Evolutionary conservation across 129 eudicot species (phyloP).

Genomic region (Saposhnikovia divaricata): DNA sequence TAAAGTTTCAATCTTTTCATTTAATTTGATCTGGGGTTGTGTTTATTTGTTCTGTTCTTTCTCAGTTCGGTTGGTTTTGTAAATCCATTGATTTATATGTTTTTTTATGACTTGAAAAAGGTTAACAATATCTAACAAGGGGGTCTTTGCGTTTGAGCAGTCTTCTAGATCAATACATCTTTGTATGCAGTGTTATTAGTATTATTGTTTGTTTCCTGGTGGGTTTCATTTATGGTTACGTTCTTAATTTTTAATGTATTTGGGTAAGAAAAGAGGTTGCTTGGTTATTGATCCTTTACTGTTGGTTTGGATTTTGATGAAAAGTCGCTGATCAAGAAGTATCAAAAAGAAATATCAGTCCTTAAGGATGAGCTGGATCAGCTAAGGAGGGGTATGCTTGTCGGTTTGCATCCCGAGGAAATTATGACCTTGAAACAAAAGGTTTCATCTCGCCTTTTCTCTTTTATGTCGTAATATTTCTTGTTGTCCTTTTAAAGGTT

Average conservation of each 20-base stretch:
- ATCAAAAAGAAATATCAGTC: slow-evolving; percentile 85
- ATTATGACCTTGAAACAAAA: slow-evolving; percentile 73
- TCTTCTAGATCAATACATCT: not conserved
- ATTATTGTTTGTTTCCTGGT: not conserved
- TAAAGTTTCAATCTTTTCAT: not conserved
- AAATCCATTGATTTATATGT: not conserved
- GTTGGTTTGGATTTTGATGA: slow-evolving; percentile 42
- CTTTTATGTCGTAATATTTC: not conserved
- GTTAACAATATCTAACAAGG: not conserved
- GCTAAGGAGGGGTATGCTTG: slow-evolving; percentile 84
- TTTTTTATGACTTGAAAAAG: not conserved
- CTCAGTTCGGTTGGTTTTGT: not conserved
- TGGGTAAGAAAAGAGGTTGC: not conserved
- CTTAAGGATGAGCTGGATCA: slow-evolving; percentile 93
- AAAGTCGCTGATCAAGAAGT: slow-evolving; percentile 91
- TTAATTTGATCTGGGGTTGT: not conserved
- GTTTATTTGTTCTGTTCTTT: not conserved
- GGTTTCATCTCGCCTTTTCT: slow-evolving; percentile 27
- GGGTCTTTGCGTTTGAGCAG: not conserved
- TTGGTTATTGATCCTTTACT: not conserved
- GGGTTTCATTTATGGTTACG: not conserved
- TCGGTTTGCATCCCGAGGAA: slow-evolving; percentile 83
- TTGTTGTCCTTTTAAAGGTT: slow-evolving; percentile 5
- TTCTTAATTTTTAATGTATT: not conserved
- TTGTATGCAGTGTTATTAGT: not conserved